These are phyloP conservation scores for Diddensiella santjacobensis DNA, from an alignment of 805 yeast species.

Conservation along the genomic window DNA sequence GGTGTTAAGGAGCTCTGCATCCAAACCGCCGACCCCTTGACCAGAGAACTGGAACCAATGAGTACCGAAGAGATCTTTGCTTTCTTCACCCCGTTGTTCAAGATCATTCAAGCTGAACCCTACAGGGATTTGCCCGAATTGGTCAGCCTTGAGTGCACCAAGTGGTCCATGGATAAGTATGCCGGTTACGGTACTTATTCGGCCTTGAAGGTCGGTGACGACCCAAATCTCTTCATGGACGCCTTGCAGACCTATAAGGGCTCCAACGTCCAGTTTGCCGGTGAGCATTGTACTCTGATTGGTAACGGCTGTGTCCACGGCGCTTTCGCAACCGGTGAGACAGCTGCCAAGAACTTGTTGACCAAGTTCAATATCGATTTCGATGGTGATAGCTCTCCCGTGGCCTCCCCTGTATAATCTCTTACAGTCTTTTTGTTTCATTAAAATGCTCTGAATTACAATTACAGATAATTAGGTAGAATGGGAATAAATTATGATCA, in stretches of 20 bases:
- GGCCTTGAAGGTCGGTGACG: conserved; percentile 23
- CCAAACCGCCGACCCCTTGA: conserved; percentile 22
- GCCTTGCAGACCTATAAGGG: conserved; percentile 19
- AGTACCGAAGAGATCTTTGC: conserved; percentile 20
- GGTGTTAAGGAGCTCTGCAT: conserved; percentile 24
- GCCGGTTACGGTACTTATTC: conserved; percentile 34
- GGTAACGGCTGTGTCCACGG: conserved; percentile 26
- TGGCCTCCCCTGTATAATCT: background rate
- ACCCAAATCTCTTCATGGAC: conserved; percentile 23
- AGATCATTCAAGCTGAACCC: conserved; percentile 16
- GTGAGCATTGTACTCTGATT: conserved; percentile 28
- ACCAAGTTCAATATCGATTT: conserved; percentile 11
- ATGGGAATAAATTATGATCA: too few species aligned
- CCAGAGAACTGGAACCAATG: conserved; percentile 17
- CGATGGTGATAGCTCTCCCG: conserved; percentile 20
- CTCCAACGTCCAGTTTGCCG: conserved; percentile 29
- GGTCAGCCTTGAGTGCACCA: conserved; percentile 23
- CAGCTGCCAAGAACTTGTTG: conserved; percentile 22
- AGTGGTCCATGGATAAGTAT: conserved; percentile 28
- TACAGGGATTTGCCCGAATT: conserved; percentile 20
- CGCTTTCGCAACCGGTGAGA: conserved; percentile 23
- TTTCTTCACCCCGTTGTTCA: conserved; percentile 26
- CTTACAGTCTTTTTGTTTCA: background rate
- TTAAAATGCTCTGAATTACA: too few species aligned
- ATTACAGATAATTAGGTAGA: too few species aligned